Evolutionary conservation across 169 alveolate species (phyloP), one percentile per base, ranked within the genome.

Genomic region (Eimeria sp.): DNA sequence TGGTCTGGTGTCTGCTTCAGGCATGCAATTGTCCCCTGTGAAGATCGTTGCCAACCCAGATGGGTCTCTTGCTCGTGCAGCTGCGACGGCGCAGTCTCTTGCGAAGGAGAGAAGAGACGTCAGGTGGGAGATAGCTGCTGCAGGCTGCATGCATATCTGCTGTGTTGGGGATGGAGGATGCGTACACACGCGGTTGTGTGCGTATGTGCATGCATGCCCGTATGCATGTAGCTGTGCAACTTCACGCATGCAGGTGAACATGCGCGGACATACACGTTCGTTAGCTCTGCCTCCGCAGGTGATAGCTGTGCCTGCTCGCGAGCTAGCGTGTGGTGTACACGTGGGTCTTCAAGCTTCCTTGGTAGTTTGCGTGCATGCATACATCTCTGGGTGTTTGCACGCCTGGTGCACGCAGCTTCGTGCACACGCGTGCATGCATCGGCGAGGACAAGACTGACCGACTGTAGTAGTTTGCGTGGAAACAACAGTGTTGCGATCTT

Each of bases 21-120:
- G 96, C 70, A 87, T 87, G 94, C 95, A 96, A 73, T 51, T 92
- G 75, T 45, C 92, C 30, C 96, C 99, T 11, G 98, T 98, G 51
- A 98, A 98, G 97, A 97, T 99, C 11, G 97, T 98, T n/a, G 98
- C 98, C 65, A 98, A 98, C 95, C 99, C 99, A 2, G 99, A 98
- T 86, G 99, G 99, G 1, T 95, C 98, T 43, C 91, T 99, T 45
- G 98, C 98, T n/a, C 98, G 99, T 78, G 99, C 99, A n/a, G 99
- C 99, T 20, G 97, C 98, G 87, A 98, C 99, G 63, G 95, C 96
- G 22, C 94, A 86, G 30, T 95, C 99, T 34, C 96, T 98, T 82
- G 99, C 99, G 43, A 99, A 98, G 96, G 99, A 99, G 92, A 97
- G 99, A 76, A 97, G 98, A 70, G 99, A 99, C 92, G 96, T 97